Evolutionary conservation across 495 filamentous ascomycete genomes (phyloP).

Genomic region (Cryomyces antarcticus): DNA sequence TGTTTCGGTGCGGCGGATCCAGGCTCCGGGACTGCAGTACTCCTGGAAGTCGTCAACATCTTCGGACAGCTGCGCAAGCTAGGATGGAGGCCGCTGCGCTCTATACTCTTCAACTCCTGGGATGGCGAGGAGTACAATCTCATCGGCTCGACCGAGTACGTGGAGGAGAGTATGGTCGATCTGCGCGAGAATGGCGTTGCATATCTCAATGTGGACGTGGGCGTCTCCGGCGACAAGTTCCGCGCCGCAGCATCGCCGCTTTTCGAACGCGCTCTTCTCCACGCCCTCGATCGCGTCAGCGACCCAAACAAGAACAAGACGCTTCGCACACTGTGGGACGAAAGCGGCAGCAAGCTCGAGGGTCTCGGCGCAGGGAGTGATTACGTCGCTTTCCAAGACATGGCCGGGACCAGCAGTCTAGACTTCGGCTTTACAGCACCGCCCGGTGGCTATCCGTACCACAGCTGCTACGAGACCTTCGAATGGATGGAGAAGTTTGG

Average conservation of each 20-base stretch:
- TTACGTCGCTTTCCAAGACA: constrained; percentile 79
- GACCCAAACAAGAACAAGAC: constrained; percentile 58
- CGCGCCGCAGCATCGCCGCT: constrained; percentile 59
- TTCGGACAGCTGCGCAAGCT: constrained; percentile 52
- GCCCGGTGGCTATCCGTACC: constrained; percentile 40
- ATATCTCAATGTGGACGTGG: constrained; percentile 86
- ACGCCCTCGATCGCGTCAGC: constrained; percentile 46
- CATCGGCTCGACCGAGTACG: constrained; percentile 86
- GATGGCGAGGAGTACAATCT: constrained; percentile 85
- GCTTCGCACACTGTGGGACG: constrained; percentile 55
- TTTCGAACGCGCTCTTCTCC: constrained; percentile 47
- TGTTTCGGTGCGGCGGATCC: constrained; percentile 74
- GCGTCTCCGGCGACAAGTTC: constrained; percentile 54
- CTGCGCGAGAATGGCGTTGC: constrained; percentile 46
- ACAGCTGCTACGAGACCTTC: constrained; percentile 76
- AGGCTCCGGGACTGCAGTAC: constrained; percentile 73
- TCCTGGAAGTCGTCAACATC: constrained; percentile 69
- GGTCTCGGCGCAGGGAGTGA: constrained; percentile 68
- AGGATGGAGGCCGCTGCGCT: constrained; percentile 81
- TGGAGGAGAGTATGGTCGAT: constrained; percentile 41
- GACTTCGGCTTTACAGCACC: constrained; percentile 61
- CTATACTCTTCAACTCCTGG: constrained; percentile 90
- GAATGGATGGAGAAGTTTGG: constrained; percentile 64
- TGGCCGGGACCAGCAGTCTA: constrained; percentile 77
- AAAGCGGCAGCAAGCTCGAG: constrained; percentile 33